A percentile compares a stretch with the other conserved stretches of the same genome.
Conservation (phyloP, 305 asterid genomes). For the Petunia hybrid region DNA sequence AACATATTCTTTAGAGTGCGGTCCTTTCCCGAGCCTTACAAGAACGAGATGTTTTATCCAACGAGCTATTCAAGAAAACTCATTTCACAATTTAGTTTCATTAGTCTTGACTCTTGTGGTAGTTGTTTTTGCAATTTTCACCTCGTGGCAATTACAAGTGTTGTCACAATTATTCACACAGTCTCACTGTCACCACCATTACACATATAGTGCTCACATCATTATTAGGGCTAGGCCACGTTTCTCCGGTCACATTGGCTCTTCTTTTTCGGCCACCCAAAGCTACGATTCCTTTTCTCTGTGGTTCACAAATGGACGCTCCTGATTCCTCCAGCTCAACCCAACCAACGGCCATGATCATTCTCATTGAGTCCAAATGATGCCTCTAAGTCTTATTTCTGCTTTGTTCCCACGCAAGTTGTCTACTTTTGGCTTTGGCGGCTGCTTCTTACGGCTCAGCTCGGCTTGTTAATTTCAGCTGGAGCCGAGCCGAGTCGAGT, state of each 20-base stretch:
- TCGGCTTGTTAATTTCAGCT: not conserved
- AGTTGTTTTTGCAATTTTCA: too few relatives aligned
- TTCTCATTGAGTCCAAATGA: constrained; percentile 1
- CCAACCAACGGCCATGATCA: constrained; percentile 8
- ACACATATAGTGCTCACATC: constrained; percentile 26
- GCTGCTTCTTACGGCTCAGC: constrained; percentile 30
- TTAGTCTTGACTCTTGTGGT: too few relatives aligned
- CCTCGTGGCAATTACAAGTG: not conserved
- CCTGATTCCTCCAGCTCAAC: not conserved
- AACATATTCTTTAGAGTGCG: too few relatives aligned
- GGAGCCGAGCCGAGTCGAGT: constrained; percentile 23
- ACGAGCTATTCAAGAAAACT: too few relatives aligned
- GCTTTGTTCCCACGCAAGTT: constrained; percentile 42
- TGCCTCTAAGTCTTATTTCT: constrained; percentile 27
- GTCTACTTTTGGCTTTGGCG: not conserved
- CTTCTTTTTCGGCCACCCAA: constrained; percentile 32
- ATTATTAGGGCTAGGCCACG: constrained; percentile 37
- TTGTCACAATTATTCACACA: constrained; percentile 14
- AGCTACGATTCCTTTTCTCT: constrained; percentile 35
- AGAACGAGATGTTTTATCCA: too few relatives aligned
- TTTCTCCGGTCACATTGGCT: constrained; percentile 34
- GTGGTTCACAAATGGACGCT: constrained; percentile 27
- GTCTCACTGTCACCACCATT: not conserved
- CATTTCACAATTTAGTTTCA: too few relatives aligned
- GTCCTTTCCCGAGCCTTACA: too few relatives aligned